A percentile compares a stretch with the other conserved stretches of the same genome.
Evolutionary conservation across 176 grass and related monocot species (phyloP).

Genomic region (Oryza nivara): DNA sequence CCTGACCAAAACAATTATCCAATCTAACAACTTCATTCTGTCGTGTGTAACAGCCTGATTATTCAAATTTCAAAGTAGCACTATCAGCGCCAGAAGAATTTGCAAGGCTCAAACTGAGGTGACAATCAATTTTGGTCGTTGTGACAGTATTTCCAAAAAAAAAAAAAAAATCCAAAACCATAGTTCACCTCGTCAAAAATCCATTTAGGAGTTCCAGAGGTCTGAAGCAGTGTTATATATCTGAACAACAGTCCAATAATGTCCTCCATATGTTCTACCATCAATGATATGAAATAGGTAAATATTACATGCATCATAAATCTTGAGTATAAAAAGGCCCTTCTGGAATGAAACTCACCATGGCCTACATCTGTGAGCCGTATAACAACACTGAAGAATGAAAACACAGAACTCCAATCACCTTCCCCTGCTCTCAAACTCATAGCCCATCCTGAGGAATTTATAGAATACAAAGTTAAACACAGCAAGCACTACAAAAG

Average conservation of each 20-base stretch:
- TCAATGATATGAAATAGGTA: slow-evolving; percentile 25
- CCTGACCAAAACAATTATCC: neutral
- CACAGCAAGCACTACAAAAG: neutral
- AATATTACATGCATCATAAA: slow-evolving; percentile 29
- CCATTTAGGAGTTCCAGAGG: slow-evolving; percentile 79
- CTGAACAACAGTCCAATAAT: slow-evolving; percentile 80
- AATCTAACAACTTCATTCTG: neutral
- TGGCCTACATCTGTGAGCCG: slow-evolving; percentile 91
- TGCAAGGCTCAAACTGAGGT: slow-evolving; percentile 27
- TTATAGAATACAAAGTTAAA: slow-evolving; percentile 23
- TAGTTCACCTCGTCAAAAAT: slow-evolving; percentile 95
- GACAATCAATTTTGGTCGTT: neutral
- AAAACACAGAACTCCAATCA: slow-evolving; percentile 80
- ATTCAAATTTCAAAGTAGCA: neutral
- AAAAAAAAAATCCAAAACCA: slow-evolving; percentile 1
- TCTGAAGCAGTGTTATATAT: slow-evolving; percentile 81
- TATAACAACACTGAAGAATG: slow-evolving; percentile 81
- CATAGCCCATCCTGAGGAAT: slow-evolving; percentile 83
- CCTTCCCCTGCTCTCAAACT: slow-evolving; percentile 80
- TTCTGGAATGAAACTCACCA: slow-evolving; percentile 65
- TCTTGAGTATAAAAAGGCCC: neutral
- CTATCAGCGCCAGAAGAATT: neutral
- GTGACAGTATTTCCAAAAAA: neutral
- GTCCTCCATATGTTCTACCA: slow-evolving; percentile 87
- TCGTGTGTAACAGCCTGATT: neutral